Conservation (phyloP, 2,329 filamentous ascomycete species). For the Sporothrix inflata region DNA sequence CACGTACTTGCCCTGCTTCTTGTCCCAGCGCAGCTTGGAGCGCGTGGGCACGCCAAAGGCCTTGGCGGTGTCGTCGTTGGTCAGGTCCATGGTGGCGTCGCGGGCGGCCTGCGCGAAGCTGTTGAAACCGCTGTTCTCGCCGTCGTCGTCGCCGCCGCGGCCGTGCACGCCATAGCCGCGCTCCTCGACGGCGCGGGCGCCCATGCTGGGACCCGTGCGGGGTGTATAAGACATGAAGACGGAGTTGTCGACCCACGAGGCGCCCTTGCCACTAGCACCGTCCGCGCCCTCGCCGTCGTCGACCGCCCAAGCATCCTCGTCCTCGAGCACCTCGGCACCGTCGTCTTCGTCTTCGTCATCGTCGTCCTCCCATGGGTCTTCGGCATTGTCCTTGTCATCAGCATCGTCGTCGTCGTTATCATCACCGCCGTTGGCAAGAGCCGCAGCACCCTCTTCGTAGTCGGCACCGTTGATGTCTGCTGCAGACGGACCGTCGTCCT, state of each 20-base stretch:
- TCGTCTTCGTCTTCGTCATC: constrained; percentile 65
- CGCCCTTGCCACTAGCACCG: constrained; percentile 39
- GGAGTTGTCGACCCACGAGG: constrained; percentile 78
- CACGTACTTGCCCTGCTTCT: constrained; percentile 95
- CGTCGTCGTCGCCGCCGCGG: constrained; percentile 22
- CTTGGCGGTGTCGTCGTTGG: constrained; percentile 81
- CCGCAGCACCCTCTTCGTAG: constrained; percentile 36
- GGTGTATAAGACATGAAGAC: constrained; percentile 98
- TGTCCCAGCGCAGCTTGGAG: constrained; percentile 89
- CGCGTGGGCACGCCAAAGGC: constrained; percentile 77
- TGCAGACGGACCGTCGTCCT: constrained; percentile 40
- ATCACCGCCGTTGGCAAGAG: constrained; percentile 44
- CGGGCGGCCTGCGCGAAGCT: constrained; percentile 90
- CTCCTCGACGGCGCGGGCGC: constrained; percentile 69
- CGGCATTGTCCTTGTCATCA: constrained; percentile 40
- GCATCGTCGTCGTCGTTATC: constrained; percentile 57
- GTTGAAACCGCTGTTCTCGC: constrained; percentile 64
- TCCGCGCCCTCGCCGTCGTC: constrained; percentile 7
- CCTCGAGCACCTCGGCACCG: constrained; percentile 71
- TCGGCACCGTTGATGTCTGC: constrained; percentile 46
- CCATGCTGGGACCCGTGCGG: constrained; percentile 64
- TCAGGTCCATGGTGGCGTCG: constrained; percentile 87
- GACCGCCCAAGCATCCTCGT: constrained; percentile 54
- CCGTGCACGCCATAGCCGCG: constrained; percentile 89
- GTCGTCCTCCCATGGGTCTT: constrained; percentile 45